A percentile compares a stretch with the other conserved stretches of the same genome.
Evolutionary conservation across 306 rosid species (phyloP).

Genomic region (Fagus sylvatica): DNA sequence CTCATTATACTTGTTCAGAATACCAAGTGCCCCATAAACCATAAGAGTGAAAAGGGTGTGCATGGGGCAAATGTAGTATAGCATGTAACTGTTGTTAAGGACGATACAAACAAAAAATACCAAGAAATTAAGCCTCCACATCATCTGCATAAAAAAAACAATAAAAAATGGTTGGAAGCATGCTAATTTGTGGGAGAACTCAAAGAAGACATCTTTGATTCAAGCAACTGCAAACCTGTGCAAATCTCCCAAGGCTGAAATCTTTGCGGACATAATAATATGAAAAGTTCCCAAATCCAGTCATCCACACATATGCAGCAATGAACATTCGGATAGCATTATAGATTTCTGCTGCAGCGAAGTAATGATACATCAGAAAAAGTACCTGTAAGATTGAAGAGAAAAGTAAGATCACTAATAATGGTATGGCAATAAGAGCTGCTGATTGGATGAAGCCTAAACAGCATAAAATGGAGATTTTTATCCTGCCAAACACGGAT

Average conservation of each 20-base stretch:
- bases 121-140: constrained; percentile 99
- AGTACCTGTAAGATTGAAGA: constrained; percentile 23
- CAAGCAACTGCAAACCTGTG: constrained; percentile 59
- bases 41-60: constrained; percentile 94
- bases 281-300: constrained; percentile 97
- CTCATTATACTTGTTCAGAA: constrained; percentile 83
- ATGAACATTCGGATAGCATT: constrained; percentile 80
- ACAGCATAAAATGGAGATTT: neutral
- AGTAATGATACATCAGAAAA: constrained; percentile 85
- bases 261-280: constrained; percentile 93
- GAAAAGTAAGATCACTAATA: constrained; percentile 12
- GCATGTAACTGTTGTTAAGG: constrained; percentile 89
- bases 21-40: constrained; percentile 88
- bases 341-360: constrained; percentile 82
- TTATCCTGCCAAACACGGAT: neutral
- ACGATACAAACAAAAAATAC: constrained; percentile 75
- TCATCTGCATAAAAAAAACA: constrained; percentile 72
- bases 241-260: constrained; percentile 86
- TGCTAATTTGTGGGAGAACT: constrained; percentile 7
- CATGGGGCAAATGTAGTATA: constrained; percentile 98
- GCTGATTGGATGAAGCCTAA: neutral
- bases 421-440: constrained; percentile 17
- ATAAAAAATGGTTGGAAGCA: constrained; percentile 19
- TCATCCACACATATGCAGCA: constrained; percentile 98
- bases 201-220: constrained; percentile 21